Conservation (phyloP, 1,284 basidiomycete genomes). For the Puccinia hordei region DNA sequence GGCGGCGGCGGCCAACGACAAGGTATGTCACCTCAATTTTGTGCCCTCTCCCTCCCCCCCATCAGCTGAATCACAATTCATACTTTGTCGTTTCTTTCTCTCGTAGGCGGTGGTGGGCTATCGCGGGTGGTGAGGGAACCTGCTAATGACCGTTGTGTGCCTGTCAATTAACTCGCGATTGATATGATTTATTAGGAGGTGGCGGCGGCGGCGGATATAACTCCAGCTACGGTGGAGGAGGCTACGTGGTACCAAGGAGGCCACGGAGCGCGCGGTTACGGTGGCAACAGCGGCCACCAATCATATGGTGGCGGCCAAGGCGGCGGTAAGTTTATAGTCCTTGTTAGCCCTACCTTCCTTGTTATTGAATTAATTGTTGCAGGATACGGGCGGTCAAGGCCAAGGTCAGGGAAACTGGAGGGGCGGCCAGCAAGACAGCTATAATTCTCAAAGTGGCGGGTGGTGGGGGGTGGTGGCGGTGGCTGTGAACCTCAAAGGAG, state of each 20-base stretch:
- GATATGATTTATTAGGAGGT: neutral
- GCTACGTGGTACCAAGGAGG: conserved; percentile 14
- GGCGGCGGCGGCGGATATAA: conserved; percentile 19
- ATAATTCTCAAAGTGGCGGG: neutral
- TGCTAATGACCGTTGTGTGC: neutral
- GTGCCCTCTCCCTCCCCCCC: neutral
- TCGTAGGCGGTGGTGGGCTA: conserved; percentile 30
- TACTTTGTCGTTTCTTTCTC: neutral
- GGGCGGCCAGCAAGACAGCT: conserved; percentile 6
- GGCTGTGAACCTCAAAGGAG: conserved; percentile 18
- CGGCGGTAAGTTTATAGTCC: conserved; percentile 9
- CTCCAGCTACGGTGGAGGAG: conserved; percentile 21
- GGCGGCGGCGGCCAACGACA: conserved; percentile 59
- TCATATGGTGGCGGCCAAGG: conserved; percentile 13
- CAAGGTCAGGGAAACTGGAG: conserved; percentile 20
- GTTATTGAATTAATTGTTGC: neutral
- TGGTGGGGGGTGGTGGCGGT: conserved; percentile 16
- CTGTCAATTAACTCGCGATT: neutral
- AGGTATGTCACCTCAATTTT: conserved; percentile 33
- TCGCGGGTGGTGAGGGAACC: conserved; percentile 20
- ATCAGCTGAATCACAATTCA: neutral
- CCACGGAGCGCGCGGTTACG: too few relatives aligned
- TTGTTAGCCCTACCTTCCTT: neutral
- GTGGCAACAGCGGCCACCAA: conserved; percentile 53
- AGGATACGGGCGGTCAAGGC: conserved; percentile 19